Base-by-base conservation (phyloP, 441 rosid genomes). In the Populus hybrid region DNA sequence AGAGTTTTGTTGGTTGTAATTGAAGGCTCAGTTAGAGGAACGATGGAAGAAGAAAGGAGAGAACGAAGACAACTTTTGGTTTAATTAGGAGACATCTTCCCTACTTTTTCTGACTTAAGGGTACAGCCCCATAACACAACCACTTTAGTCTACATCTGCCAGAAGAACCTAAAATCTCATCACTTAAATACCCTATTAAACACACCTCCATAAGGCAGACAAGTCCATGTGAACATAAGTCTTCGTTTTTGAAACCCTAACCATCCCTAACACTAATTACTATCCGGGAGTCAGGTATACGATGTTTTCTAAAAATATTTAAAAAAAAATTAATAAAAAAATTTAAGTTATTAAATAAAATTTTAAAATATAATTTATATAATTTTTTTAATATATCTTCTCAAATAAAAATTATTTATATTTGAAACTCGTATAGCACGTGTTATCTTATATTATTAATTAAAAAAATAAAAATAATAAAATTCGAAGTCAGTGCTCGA, bases 161-260 rank as follows among this genome's bases (percentile, higher is more conserved):
- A 65, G 1, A 74, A 75, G 79, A 75, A 72, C 73, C 85, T 64
- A 70, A 70, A 72, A 72, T 7, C 69, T 67, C 59, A 50, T 26
- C 18, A 72, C 70, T 77, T 75, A 36, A 79, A 73, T 57, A 64
- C 76, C 78, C 82, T 79, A 64, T 68, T 71, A 69, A 68, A 21
- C 19, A 50, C 71, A 69, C 83, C 68, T 71, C 23, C 65, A 74
- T 28, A 64, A 75, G 71, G 72, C 75, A 79, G 88, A 87, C 88
- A 87, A 81, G 71, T 85, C 87, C 90, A 84, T 82, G 90, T 85
- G 88, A 82, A 63, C 77, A 38, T 73, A 78, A 82, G 75, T 74
- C 81, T 84, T 81, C 84, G 82, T 81, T 85, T 85, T 76, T 68
- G 84, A 81, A 87, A 84, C 84, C 86, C 87, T 78, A 78, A 81